Percentiles rank a stretch among this genome's conserved stretches.
Evolutionary conservation across 192 early-diverging fungal genomes (phyloP).

Genomic region (Coemansia sp.): DNA sequence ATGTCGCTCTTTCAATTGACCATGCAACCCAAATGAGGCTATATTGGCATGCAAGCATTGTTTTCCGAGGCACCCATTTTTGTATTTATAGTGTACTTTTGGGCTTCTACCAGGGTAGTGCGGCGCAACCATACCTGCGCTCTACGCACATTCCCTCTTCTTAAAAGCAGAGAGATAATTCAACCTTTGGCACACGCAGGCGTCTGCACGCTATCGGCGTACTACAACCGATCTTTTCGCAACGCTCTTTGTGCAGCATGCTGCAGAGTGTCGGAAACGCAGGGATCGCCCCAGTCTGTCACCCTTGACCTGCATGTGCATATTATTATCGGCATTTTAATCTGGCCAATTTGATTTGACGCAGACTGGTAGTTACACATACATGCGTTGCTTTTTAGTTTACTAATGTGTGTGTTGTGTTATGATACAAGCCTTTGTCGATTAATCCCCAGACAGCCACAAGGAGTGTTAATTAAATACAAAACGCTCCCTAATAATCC

Average conservation of each 20-base stretch:
- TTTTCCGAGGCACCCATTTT: neutral
- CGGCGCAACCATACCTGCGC: no score
- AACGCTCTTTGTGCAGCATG: neutral
- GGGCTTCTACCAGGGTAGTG: neutral
- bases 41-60: slow-evolving; percentile 10
- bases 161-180: no score
- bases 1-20: neutral
- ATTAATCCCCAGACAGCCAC: no score
- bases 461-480: no score
- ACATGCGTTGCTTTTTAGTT: neutral
- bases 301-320: neutral
- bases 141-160: no score
- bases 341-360: no score
- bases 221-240: neutral
- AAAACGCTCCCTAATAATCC: no score
- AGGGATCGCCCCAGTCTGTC: neutral
- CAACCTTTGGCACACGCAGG: neutral
- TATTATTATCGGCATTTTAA: neutral
- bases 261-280: no score
- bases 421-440: no score
- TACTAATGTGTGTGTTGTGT: neutral
- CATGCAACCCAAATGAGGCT: slow-evolving; percentile 11
- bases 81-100: neutral
- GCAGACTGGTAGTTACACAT: neutral
- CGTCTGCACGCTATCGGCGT: neutral